phyloP scores from a whole-genome alignment of 1,139 yeast species.

The Geotrichum macrosporum region DNA sequence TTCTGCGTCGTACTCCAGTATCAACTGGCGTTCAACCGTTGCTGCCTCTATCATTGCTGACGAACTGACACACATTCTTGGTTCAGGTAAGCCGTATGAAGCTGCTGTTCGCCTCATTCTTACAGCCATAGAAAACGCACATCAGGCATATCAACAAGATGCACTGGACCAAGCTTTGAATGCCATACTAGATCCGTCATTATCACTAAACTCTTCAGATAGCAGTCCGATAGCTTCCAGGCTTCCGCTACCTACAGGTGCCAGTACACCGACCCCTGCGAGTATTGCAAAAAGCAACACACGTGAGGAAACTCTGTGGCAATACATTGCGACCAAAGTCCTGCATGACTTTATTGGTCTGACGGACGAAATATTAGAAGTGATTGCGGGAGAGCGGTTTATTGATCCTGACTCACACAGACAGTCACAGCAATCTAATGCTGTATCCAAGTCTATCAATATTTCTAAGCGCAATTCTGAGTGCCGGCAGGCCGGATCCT shows the following conservation, averaged over 20 bases:
- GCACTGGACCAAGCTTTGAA: conserved; percentile 16
- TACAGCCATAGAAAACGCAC: conserved; percentile 15
- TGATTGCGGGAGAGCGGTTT: conserved; percentile 32
- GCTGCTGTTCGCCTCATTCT: conserved; percentile 15
- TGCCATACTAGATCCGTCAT: conserved; percentile 13
- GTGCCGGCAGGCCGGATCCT: conserved; percentile 6
- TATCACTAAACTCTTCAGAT: not conserved
- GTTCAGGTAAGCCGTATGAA: conserved; percentile 9
- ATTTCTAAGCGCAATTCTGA: conserved; percentile 2
- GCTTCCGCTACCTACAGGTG: not conserved
- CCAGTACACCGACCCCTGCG: conserved; percentile 11
- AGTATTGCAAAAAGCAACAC: conserved; percentile 1
- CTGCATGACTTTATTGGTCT: conserved; percentile 32
- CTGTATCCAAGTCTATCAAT: not conserved
- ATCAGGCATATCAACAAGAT: conserved; percentile 15
- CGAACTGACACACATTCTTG: conserved; percentile 5
- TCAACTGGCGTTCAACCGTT: conserved; percentile 4
- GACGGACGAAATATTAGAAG: conserved; percentile 35
- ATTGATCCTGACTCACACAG: conserved; percentile 20
- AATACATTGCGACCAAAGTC: conserved; percentile 24
- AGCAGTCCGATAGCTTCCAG: not conserved
- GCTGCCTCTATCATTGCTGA: conserved; percentile 8
- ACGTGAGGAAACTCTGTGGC: conserved; percentile 19
- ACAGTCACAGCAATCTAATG: not conserved
- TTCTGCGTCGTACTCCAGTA: not conserved